Conservation (phyloP, 371 early-diverging fungal genomes). For the Mucor plumbeus region DNA sequence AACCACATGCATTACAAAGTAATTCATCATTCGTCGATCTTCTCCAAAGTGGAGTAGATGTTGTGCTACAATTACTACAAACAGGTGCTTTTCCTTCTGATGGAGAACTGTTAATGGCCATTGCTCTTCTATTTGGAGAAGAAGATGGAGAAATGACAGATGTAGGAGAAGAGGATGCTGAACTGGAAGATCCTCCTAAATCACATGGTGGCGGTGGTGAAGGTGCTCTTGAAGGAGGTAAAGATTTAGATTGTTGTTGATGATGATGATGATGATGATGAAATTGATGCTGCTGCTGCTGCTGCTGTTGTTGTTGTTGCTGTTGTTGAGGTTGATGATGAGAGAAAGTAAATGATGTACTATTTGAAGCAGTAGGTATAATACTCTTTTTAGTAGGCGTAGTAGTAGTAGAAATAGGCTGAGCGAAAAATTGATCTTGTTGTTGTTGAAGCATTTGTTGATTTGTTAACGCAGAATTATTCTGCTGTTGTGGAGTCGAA, state of each 20-base stretch:
- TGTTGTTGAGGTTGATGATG: conserved; percentile 6
- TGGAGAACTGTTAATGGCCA: conserved; percentile 24
- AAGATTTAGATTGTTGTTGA: conserved; percentile 23
- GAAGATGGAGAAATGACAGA: conserved; percentile 9
- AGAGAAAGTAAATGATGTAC: conserved; percentile 2
- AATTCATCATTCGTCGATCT: conserved; percentile 79
- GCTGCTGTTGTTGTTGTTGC: conserved; percentile 14
- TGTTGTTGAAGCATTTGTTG: conserved; percentile 3
- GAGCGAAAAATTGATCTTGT: conserved; percentile 9
- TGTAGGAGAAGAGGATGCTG: conserved; percentile 10
- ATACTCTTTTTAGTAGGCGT: not conserved
- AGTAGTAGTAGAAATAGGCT: not conserved
- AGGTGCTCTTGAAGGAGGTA: conserved; percentile 29
- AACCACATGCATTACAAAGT: conserved; percentile 95
- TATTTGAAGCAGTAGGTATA: conserved; percentile 2
- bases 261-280: conserved; percentile 12
- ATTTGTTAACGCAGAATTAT: not conserved
- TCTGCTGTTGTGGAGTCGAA: not conserved
- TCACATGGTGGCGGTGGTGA: conserved; percentile 21
- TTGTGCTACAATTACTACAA: conserved; percentile 89
- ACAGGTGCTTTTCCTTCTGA: conserved; percentile 34
- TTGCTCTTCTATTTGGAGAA: conserved; percentile 18
- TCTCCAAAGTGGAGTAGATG: conserved; percentile 95
- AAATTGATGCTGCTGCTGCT: conserved; percentile 10
- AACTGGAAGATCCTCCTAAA: conserved; percentile 1